These are phyloP conservation scores for Fragaria vesca DNA, from an alignment of 306 rosid species.

Conservation along the genomic window DNA sequence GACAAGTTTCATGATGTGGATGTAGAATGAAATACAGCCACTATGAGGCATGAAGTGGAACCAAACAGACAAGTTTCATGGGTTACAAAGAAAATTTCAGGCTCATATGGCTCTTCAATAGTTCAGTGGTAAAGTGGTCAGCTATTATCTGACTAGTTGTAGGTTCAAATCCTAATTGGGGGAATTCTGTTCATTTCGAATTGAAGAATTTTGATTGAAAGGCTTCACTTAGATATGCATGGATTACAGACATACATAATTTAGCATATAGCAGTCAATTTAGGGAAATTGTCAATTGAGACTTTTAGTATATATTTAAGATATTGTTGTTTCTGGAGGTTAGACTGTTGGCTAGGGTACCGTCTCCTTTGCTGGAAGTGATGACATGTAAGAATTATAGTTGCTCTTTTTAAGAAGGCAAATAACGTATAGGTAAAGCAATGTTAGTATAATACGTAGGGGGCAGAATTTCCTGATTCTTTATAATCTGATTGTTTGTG, in stretches of 20 bases:
- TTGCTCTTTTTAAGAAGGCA: background rate
- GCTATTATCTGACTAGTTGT: background rate
- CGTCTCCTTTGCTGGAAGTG: conserved; percentile 2
- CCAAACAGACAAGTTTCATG: background rate
- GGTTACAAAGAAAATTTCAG: background rate
- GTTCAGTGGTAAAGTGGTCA: background rate
- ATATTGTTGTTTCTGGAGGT: background rate
- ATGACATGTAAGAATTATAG: background rate
- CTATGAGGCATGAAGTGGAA: background rate
- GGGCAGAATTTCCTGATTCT: background rate
- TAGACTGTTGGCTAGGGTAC: background rate
- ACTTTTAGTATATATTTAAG: background rate
- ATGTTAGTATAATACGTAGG: background rate
- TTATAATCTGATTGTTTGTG: background rate
- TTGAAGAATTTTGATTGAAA: background rate
- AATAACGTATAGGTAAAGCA: background rate
- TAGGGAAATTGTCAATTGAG: background rate
- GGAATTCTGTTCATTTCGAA: background rate
- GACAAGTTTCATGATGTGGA: background rate
- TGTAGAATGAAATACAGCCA: background rate
- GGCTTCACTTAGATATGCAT: background rate
- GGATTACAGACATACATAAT: background rate
- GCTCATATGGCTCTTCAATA: background rate
- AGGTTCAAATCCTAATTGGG: background rate
- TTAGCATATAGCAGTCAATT: background rate